Base-by-base conservation (phyloP, 352 stramenopile species). In the Aphanomyces stellatus region DNA sequence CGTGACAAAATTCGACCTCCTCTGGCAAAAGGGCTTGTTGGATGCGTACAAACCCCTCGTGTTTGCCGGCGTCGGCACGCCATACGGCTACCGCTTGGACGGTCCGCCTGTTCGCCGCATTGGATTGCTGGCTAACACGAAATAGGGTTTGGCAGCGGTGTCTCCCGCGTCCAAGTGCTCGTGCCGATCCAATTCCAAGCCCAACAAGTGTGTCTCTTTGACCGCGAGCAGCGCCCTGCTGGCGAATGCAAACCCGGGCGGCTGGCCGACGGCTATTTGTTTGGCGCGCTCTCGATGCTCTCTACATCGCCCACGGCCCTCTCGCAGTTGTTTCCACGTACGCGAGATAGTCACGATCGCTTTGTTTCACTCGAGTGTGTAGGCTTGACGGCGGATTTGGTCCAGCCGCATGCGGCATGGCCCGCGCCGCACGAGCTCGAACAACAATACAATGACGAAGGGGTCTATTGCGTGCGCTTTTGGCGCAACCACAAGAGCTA, bases 361-460 rank as follows among this genome's bases (percentile, higher is more conserved):
- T 46, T 13, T 8, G 15, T 10, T 22, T 46, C 11, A 33, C 61
- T 89, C 22, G 78, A 79, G n/a, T 73, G 74, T 11, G 82, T 89
- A 51, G 73, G 91, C 41, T 61, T 90, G 30, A 67, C 72, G 2
- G 72, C 74, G 2, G 83, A 92, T 49, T 78, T 75, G 5, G 79
- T 91, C 7, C 33, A 68, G 22, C 51, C 60, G n/a, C 49, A 59
- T 41, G 13, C 35, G 30, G 60, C 33, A n/a, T 49, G 48, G n/a
- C 62, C 66, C 3, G 69, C 76, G 2, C 57, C 68, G 24, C 81
- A 79, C 31, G 80, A 80, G 7, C 83, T 78, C 48, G 83, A 94
- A 65, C 85, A 94, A 43, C 83, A 92, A 69, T 94, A 92, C 69
- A 94, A 94, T 46, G 85, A 94, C 62, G 83, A 92, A 59, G 85